Evolutionary conservation across 495 filamentous ascomycete species (phyloP).

Genomic region (Hyaloscypha finlandica): DNA sequence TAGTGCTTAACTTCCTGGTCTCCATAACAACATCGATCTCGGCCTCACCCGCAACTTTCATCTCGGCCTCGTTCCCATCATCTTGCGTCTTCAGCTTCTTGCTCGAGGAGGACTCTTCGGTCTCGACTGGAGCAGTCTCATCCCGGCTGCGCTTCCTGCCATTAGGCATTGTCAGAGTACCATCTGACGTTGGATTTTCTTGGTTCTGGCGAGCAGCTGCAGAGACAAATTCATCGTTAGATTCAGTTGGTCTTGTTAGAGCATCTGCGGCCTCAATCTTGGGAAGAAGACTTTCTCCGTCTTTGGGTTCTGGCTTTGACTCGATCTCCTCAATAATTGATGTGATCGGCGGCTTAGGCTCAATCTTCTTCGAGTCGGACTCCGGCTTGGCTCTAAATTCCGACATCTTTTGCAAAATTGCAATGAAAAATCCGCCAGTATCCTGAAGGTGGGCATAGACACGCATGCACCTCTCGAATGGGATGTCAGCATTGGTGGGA

Average conservation of each 20-base stretch:
- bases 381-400: conserved; percentile 88
- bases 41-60: conserved; percentile 7
- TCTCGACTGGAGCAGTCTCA: conserved; percentile 6
- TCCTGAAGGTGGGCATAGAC: conserved; percentile 95
- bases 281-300: conserved; percentile 21
- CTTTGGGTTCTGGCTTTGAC: conserved; percentile 33
- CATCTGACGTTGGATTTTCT: conserved; percentile 18
- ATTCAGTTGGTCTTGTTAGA: conserved; percentile 41
- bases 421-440: conserved; percentile 96
- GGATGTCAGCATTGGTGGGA: conserved; percentile 58
- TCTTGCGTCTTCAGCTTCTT: conserved; percentile 35
- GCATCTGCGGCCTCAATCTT: conserved; percentile 55
- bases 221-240: conserved; percentile 34
- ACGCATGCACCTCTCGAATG: conserved; percentile 85
- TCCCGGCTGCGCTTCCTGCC: conserved; percentile 19
- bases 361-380: conserved; percentile 55
- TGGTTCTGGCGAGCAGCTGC: conserved; percentile 29
- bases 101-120: conserved; percentile 16
- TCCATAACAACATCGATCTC: conserved; percentile 15
- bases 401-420: conserved; percentile 84
- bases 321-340: conserved; percentile 58
- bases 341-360: conserved; percentile 28
- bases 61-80: conserved; percentile 2
- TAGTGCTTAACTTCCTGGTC: conserved; percentile 31
- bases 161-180: not conserved